These are phyloP conservation scores for Tricholoma sp. DNA, from an alignment of 768 basidiomycete genomes.

Conservation along the genomic window DNA sequence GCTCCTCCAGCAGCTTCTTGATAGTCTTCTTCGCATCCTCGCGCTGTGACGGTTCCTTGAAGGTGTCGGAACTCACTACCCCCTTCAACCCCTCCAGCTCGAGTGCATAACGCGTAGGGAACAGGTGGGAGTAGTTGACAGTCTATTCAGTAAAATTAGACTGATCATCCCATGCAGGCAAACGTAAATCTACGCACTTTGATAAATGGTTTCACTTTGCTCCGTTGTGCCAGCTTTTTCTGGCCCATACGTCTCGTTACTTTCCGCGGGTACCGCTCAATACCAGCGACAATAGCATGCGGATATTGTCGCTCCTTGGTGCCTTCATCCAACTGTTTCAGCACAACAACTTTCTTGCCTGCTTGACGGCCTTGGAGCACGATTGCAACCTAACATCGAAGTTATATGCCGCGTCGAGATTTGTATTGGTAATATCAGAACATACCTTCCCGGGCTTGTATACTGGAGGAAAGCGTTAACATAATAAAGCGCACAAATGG, in stretches of 20 bases:
- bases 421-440: background rate
- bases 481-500: slow-evolving; percentile 10
- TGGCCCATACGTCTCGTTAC: slow-evolving; percentile 97
- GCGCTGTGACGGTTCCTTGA: slow-evolving; percentile 96
- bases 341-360: slow-evolving; percentile 98
- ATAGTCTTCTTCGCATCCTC: slow-evolving; percentile 94
- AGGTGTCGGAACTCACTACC: slow-evolving; percentile 77
- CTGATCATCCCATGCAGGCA: background rate
- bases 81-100: slow-evolving; percentile 96
- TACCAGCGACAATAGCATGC: slow-evolving; percentile 96
- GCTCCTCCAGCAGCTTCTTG: slow-evolving; percentile 95
- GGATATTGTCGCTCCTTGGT: slow-evolving; percentile 95
- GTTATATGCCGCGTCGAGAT: background rate
- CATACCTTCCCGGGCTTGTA: slow-evolving; percentile 93
- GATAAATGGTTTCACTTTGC: slow-evolving; percentile 99
- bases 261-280: slow-evolving; percentile 98
- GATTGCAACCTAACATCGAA: slow-evolving; percentile 71
- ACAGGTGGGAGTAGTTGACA: slow-evolving; percentile 97
- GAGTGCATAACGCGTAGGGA: slow-evolving; percentile 98
- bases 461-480: slow-evolving; percentile 39
- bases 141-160: slow-evolving; percentile 38
- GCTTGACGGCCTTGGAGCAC: slow-evolving; percentile 99
- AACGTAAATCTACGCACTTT: slow-evolving; percentile 56
- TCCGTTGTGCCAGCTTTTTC: slow-evolving; percentile 88
- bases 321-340: slow-evolving; percentile 96